Conservation (phyloP, 2,329 filamentous ascomycete genomes). For the Colletotrichum spaethianum region DNA sequence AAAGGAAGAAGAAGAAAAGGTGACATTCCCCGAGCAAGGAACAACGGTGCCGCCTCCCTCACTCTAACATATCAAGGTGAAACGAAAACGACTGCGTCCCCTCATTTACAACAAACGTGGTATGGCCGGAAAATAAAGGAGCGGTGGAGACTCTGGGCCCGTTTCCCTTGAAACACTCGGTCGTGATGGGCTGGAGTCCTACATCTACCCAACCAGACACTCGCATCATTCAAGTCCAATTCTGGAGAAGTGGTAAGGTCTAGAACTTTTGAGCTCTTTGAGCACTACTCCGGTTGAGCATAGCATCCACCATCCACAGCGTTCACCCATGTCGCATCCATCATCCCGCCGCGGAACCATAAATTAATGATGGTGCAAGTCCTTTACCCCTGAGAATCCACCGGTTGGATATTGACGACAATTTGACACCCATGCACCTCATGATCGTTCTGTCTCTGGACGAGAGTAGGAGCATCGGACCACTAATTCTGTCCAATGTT, state of each 20-base stretch:
- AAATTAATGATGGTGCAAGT: neutral
- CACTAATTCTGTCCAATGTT: slow-evolving; percentile 5
- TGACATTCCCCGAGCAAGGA: neutral
- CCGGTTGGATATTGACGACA: slow-evolving; percentile 32
- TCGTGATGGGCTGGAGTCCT: neutral
- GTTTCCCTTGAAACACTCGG: slow-evolving; percentile 32
- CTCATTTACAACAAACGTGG: slow-evolving; percentile 32
- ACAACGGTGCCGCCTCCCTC: neutral
- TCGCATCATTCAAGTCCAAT: neutral
- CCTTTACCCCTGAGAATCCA: slow-evolving; percentile 18
- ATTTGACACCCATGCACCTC: slow-evolving; percentile 23
- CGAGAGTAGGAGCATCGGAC: slow-evolving; percentile 3
- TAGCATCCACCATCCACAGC: slow-evolving; percentile 10
- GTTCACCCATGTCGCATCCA: slow-evolving; percentile 14
- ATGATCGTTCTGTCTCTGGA: slow-evolving; percentile 22
- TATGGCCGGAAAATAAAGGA: slow-evolving; percentile 34
- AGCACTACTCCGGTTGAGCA: neutral
- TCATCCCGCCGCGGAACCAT: slow-evolving; percentile 21
- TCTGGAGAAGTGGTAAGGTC: slow-evolving; percentile 27
- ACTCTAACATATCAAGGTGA: slow-evolving; percentile 16
- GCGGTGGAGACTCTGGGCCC: slow-evolving; percentile 8
- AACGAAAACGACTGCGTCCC: slow-evolving; percentile 24
- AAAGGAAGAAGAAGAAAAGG: neutral
- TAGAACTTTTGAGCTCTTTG: slow-evolving; percentile 13
- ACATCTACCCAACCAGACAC: slow-evolving; percentile 9